A percentile compares a stretch with the other conserved stretches of the same genome.
Evolutionary conservation across 2,329 filamentous ascomycete genomes (phyloP).

Genomic region (Trichoderma semiorbis): DNA sequence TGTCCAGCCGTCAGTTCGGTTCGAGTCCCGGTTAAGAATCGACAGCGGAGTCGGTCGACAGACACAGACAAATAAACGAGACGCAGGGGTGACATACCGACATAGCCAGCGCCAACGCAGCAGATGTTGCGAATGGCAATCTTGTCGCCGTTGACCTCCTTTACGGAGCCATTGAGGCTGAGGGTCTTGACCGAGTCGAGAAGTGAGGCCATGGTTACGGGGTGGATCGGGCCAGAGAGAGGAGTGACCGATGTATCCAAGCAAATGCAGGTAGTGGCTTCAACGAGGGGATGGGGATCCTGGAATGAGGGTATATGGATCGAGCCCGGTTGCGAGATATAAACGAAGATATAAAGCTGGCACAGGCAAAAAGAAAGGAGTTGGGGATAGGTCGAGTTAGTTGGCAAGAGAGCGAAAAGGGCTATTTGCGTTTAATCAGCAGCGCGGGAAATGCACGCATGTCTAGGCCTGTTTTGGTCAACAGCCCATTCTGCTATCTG

Average conservation of each 20-base stretch:
- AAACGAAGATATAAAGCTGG: neutral
- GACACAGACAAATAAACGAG: neutral
- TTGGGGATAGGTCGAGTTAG: constrained; percentile 8
- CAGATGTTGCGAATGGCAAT: constrained; percentile 58
- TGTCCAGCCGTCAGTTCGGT: constrained; percentile 27
- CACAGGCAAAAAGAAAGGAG: constrained; percentile 9
- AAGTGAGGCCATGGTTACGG: constrained; percentile 24
- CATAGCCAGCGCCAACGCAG: constrained; percentile 73
- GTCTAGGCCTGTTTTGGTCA: neutral
- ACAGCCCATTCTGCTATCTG: neutral
- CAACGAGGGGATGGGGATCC: constrained; percentile 14
- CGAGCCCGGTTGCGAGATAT: constrained; percentile 4
- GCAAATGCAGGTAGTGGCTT: neutral
- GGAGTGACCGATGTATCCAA: neutral
- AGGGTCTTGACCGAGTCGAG: constrained; percentile 32
- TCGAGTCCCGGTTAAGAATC: neutral
- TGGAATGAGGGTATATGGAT: constrained; percentile 9
- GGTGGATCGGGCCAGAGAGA: constrained; percentile 13
- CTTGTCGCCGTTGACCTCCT: constrained; percentile 31
- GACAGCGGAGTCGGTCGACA: neutral
- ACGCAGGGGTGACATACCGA: constrained; percentile 51
- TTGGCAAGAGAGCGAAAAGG: constrained; percentile 4
- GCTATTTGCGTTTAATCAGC: constrained; percentile 3
- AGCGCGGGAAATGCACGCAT: neutral
- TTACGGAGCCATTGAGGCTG: constrained; percentile 33